A percentile compares a stretch with the other conserved stretches of the same genome.
Evolutionary conservation across 1,284 basidiomycete genomes (phyloP).

Genomic region (Fomitopsis schrenkii): DNA sequence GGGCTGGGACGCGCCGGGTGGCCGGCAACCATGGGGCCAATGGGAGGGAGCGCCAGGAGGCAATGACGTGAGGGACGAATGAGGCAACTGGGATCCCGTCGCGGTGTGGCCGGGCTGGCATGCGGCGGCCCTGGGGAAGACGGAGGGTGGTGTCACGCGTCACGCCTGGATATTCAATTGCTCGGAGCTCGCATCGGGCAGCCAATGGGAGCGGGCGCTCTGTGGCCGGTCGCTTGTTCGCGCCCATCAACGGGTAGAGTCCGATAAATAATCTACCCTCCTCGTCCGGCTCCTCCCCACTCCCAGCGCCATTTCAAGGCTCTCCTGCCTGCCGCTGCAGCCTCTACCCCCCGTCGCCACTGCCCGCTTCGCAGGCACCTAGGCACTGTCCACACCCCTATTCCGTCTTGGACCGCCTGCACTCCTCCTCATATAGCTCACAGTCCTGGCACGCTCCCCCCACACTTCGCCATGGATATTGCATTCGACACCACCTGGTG

Average conservation of each 20-base stretch:
- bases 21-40: constrained; percentile 8
- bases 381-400: neutral
- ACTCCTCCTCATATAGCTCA: neutral
- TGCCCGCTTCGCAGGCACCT: neutral
- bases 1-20: neutral
- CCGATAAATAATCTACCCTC: constrained; percentile 31
- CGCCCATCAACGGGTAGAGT: neutral
- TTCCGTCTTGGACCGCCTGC: constrained; percentile 3
- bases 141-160: neutral
- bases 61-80: constrained; percentile 2
- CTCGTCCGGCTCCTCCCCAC: constrained; percentile 37
- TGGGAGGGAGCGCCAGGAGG: neutral
- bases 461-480: constrained; percentile 33
- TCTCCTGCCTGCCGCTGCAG: constrained; percentile 25
- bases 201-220: constrained; percentile 1
- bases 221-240: neutral
- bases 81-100: neutral
- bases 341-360: constrained; percentile 20
- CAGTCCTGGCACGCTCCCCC: neutral
- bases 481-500: constrained; percentile 66
- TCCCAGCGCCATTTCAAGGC: constrained; percentile 26
- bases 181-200: neutral
- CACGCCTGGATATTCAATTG: neutral
- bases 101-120: neutral
- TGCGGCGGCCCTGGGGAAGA: constrained; percentile 1